Conservation (phyloP, 2,329 filamentous ascomycete species). For the Aureobasidium sp. region DNA sequence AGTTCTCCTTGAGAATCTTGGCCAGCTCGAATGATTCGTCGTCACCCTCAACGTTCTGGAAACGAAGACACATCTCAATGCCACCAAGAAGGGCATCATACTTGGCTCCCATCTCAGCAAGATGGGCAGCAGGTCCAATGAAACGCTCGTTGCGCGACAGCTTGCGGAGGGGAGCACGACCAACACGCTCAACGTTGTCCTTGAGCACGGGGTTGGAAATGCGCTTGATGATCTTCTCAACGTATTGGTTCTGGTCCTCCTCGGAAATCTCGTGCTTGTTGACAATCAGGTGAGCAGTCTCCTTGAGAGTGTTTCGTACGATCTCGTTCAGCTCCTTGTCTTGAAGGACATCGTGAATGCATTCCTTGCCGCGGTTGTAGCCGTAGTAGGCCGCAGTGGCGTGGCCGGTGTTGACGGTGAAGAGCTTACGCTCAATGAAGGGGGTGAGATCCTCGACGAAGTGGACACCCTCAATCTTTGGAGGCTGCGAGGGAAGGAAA, state of each 20-base stretch:
- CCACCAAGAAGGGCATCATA: slow-evolving; percentile 70
- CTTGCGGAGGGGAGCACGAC: slow-evolving; percentile 89
- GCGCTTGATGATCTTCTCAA: slow-evolving; percentile 83
- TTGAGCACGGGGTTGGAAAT: slow-evolving; percentile 92
- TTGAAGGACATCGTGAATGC: slow-evolving; percentile 80
- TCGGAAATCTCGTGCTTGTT: slow-evolving; percentile 74
- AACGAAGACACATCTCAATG: slow-evolving; percentile 86
- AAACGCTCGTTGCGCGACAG: slow-evolving; percentile 92
- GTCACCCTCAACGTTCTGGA: slow-evolving; percentile 89
- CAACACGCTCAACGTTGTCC: slow-evolving; percentile 90
- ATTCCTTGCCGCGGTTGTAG: slow-evolving; percentile 76
- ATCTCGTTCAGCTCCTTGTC: slow-evolving; percentile 73
- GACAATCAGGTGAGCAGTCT: slow-evolving; percentile 82
- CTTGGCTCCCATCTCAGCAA: slow-evolving; percentile 72
- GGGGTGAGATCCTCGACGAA: slow-evolving; percentile 88
- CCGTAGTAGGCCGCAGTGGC: slow-evolving; percentile 95
- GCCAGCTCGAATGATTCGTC: slow-evolving; percentile 83
- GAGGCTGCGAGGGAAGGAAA: slow-evolving; percentile 64
- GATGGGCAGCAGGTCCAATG: slow-evolving; percentile 81
- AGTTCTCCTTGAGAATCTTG: slow-evolving; percentile 70
- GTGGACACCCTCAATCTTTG: slow-evolving; percentile 78
- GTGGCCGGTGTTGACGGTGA: slow-evolving; percentile 97
- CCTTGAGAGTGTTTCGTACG: slow-evolving; percentile 71
- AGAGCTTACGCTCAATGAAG: slow-evolving; percentile 98
- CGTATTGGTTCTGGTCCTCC: slow-evolving; percentile 75